Conservation (phyloP, 306 rosid genomes). For the Sicyos edulis region DNA sequence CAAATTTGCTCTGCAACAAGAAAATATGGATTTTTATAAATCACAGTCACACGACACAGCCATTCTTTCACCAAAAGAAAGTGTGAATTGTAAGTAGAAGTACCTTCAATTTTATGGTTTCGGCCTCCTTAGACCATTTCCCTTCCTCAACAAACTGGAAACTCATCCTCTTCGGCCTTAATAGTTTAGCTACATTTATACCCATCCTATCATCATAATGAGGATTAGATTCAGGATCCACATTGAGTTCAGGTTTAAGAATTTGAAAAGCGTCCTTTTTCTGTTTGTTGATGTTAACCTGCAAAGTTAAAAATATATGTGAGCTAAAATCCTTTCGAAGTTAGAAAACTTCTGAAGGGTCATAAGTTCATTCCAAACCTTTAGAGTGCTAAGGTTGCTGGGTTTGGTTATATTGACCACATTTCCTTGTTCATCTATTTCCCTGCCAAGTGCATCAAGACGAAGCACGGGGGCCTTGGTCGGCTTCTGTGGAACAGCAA, state of each 20-base stretch:
- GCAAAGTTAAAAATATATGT: constrained; percentile 26
- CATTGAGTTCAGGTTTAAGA: constrained; percentile 77
- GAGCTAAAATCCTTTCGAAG: background rate
- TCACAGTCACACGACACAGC: background rate
- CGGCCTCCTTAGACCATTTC: constrained; percentile 93
- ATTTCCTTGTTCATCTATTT: constrained; percentile 88
- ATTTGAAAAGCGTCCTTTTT: constrained; percentile 92
- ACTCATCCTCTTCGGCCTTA: constrained; percentile 80
- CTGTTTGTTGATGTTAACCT: constrained; percentile 95
- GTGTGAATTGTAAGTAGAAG: background rate
- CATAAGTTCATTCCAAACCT: constrained; percentile 43
- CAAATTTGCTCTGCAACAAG: constrained; percentile 70
- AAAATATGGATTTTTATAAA: background rate
- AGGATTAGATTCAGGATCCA: constrained; percentile 81
- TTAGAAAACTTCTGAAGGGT: constrained; percentile 5
- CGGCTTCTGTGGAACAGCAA: constrained; percentile 63
- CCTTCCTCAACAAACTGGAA: constrained; percentile 93
- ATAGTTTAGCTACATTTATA: constrained; percentile 62
- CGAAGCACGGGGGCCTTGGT: constrained; percentile 92
- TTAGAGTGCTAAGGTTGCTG: constrained; percentile 80
- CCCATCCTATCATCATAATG: constrained; percentile 80
- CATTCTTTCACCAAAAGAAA: background rate
- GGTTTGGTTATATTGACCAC: constrained; percentile 74
- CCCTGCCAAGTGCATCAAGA: constrained; percentile 94
- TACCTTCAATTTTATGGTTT: constrained; percentile 76